Conservation (phyloP, 495 filamentous ascomycete species). For the Opeltia flavorubescens region DNA sequence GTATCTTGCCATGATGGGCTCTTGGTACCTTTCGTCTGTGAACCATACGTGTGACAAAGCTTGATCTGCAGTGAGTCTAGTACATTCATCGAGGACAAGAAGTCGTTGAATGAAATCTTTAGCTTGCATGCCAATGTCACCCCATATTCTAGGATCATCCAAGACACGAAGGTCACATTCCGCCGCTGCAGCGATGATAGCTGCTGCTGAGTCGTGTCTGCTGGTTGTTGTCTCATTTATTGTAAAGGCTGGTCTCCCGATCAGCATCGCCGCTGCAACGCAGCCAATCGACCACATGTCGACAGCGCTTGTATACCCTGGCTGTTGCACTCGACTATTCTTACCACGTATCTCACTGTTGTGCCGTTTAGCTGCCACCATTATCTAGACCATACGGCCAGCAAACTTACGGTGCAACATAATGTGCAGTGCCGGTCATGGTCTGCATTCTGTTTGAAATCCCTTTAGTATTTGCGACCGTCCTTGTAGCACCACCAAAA, state of each 20-base stretch:
- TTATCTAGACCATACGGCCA: not conserved
- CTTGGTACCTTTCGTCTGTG: conserved; percentile 24
- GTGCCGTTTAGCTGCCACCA: conserved; percentile 6
- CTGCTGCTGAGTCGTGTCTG: conserved; percentile 4
- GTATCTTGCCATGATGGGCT: conserved; percentile 34
- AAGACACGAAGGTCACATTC: conserved; percentile 23
- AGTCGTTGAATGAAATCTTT: conserved; percentile 41
- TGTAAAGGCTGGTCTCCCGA: conserved; percentile 28
- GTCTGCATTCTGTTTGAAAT: conserved; percentile 41
- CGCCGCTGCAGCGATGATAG: conserved; percentile 15
- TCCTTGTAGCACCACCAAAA: conserved; percentile 48
- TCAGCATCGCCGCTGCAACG: conserved; percentile 36
- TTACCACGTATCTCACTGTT: conserved; percentile 19
- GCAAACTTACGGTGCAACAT: conserved; percentile 53
- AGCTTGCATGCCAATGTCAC: conserved; percentile 25
- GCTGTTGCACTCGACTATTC: conserved; percentile 15
- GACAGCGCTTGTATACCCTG: conserved; percentile 44
- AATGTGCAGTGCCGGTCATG: conserved; percentile 48
- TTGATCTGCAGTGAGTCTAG: conserved; percentile 38
- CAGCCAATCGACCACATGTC: conserved; percentile 53
- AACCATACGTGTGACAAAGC: conserved; percentile 50
- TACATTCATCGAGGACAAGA: conserved; percentile 33
- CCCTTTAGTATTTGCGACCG: conserved; percentile 10
- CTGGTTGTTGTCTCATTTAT: not conserved
- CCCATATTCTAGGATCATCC: conserved; percentile 22